A percentile compares a stretch with the other conserved stretches of the same genome.
These are phyloP conservation scores for Aphanocladium album DNA, from an alignment of 2,329 filamentous ascomycete genomes.

Conservation along the genomic window DNA sequence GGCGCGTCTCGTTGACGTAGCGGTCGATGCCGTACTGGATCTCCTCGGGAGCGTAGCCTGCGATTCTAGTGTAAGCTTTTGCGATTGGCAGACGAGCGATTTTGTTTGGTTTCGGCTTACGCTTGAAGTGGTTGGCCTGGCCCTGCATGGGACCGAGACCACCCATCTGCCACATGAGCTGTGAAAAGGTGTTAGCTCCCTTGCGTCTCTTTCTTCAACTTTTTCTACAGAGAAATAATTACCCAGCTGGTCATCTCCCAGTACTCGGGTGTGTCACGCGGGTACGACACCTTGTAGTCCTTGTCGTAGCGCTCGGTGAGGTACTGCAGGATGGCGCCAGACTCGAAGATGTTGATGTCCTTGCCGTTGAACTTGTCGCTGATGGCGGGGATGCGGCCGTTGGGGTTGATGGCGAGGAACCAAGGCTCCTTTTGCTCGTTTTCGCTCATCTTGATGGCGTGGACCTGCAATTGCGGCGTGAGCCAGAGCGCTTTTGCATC, in stretches of 20 bases:
- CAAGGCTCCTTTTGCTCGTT: slow-evolving; percentile 79
- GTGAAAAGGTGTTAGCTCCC: background rate
- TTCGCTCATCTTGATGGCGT: slow-evolving; percentile 65
- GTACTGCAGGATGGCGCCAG: slow-evolving; percentile 78
- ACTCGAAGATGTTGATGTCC: slow-evolving; percentile 74
- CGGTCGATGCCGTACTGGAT: slow-evolving; percentile 79
- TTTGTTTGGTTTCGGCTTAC: slow-evolving; percentile 32
- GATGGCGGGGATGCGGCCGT: slow-evolving; percentile 83
- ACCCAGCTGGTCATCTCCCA: slow-evolving; percentile 79
- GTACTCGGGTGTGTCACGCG: slow-evolving; percentile 64
- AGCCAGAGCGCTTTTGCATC: background rate
- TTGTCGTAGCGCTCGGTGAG: slow-evolving; percentile 76
- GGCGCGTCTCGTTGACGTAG: slow-evolving; percentile 78
- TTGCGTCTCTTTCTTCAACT: background rate
- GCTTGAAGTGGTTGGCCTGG: slow-evolving; percentile 77
- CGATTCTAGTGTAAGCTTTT: slow-evolving; percentile 1
- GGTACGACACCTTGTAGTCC: slow-evolving; percentile 78
- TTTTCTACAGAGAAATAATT: slow-evolving; percentile 18
- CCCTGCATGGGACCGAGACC: slow-evolving; percentile 77
- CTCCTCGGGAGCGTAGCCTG: slow-evolving; percentile 71
- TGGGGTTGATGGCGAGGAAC: slow-evolving; percentile 90
- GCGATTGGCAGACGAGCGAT: background rate
- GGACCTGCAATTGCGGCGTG: slow-evolving; percentile 29
- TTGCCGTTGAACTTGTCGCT: slow-evolving; percentile 75
- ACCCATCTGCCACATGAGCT: slow-evolving; percentile 70